A percentile compares a stretch with the other conserved stretches of the same genome.
Conservation (phyloP, 1,139 yeast genomes). For the Blastobotrys raffinosifermentans region DNA sequence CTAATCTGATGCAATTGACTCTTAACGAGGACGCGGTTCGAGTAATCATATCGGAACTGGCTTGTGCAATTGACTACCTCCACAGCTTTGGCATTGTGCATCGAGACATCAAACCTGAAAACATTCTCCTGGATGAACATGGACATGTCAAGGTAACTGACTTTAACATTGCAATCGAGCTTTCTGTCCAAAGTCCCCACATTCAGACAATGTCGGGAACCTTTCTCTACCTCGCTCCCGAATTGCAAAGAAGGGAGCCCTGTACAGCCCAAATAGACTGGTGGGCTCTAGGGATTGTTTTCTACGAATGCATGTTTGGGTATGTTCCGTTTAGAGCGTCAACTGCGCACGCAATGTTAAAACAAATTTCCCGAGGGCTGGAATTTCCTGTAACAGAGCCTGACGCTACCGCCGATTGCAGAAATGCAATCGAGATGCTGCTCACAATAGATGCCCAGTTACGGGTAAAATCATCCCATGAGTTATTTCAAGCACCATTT, state of each 20-base stretch:
- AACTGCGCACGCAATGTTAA: conserved; percentile 16
- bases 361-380: conserved; percentile 13
- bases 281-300: conserved; percentile 88
- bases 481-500: conserved; percentile 19
- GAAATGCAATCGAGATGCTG: conserved; percentile 22
- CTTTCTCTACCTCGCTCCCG: conserved; percentile 89
- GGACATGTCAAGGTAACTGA: conserved; percentile 71
- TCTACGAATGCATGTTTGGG: conserved; percentile 76
- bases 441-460: conserved; percentile 19
- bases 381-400: conserved; percentile 19
- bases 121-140: conserved; percentile 56
- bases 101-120: conserved; percentile 67
- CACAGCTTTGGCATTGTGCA: conserved; percentile 61
- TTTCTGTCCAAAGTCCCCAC: conserved; percentile 25
- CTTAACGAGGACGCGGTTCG: conserved; percentile 56
- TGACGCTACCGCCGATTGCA: conserved; percentile 21
- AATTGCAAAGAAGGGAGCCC: conserved; percentile 58
- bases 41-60: conserved; percentile 61
- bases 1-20: conserved; percentile 53
- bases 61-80: conserved; percentile 60
- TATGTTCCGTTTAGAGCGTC: conserved; percentile 73
- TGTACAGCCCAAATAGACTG: conserved; percentile 78
- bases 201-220: conserved; percentile 72
- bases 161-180: conserved; percentile 46
- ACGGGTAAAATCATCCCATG: conserved; percentile 16